Evolutionary conservation across 2,329 filamentous ascomycete species (phyloP).

Genomic region (Aspergillus piperis): DNA sequence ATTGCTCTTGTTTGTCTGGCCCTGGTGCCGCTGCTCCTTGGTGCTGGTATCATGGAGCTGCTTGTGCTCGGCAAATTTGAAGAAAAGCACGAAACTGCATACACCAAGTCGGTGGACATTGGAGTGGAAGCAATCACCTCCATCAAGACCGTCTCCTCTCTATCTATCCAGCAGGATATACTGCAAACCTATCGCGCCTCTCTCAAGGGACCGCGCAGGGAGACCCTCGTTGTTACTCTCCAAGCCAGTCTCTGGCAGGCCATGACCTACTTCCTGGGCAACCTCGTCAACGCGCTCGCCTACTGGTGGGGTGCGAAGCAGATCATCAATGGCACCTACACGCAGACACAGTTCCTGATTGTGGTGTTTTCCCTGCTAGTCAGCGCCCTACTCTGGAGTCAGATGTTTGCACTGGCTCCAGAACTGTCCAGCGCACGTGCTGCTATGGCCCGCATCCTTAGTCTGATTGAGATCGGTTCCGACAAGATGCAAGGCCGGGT

Average conservation of each 20-base stretch:
- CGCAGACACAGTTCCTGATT: constrained; percentile 71
- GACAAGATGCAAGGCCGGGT: constrained; percentile 33
- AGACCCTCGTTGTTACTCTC: constrained; percentile 52
- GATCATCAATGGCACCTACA: constrained; percentile 66
- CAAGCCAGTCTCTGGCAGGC: constrained; percentile 51
- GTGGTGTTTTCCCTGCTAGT: constrained; percentile 71
- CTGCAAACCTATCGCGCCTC: constrained; percentile 49
- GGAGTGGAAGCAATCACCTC: constrained; percentile 55
- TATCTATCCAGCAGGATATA: constrained; percentile 55
- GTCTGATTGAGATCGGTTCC: constrained; percentile 42
- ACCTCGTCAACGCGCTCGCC: constrained; percentile 71
- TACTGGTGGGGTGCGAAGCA: constrained; percentile 79
- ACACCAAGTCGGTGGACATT: constrained; percentile 53
- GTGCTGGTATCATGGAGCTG: constrained; percentile 69
- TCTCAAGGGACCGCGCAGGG: constrained; percentile 50
- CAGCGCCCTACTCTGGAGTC: constrained; percentile 70
- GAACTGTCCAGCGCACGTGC: constrained; percentile 69
- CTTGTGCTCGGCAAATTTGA: constrained; percentile 62
- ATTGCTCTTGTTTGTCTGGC: constrained; percentile 73
- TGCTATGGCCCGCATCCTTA: constrained; percentile 60
- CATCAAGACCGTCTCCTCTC: constrained; percentile 54
- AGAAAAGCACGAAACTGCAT: constrained; percentile 54
- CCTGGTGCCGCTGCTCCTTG: constrained; percentile 67
- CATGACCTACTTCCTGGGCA: constrained; percentile 52
- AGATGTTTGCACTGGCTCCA: constrained; percentile 73